Evolutionary conservation across 2,329 filamentous ascomycete species (phyloP), one percentile per base, ranked within the genome.

Genomic region (Beauveria medogensis): DNA sequence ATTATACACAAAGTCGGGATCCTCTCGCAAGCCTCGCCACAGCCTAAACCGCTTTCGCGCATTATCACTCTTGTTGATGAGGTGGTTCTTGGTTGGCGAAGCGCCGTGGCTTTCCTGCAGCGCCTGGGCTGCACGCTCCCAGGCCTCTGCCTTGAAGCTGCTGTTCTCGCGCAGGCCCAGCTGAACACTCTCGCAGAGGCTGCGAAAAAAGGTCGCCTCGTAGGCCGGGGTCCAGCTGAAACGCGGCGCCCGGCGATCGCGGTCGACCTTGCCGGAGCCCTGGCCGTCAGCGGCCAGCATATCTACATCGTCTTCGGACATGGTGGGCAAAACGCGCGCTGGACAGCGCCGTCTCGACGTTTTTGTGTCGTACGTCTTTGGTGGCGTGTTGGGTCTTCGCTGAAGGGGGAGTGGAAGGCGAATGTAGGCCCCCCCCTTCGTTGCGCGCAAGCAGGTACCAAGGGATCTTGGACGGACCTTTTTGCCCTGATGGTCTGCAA

Each of bases 41-140:
- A 85, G 73, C n/a, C 82, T 80, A 63, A 85, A 85, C 67, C 82
- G 81, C 70, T 85, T 85, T 55, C 82, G 78, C 62, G 82, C 82
- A 70, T 85, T 85, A 71, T 85, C 82, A 64, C 81, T 83, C 73
- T 85, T 85, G 74, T 85, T 85, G 70, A 85, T 83, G 41, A 85
- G 78, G 59, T 85, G 82, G 66, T 77, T 80, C 72, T 85, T 85
- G 63, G 82, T 78, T n/a, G 82, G 81, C 64, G 77, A 83, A 51
- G 82, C 81, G 67, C 75, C 75, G 66, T 85, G 82, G 59, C 77
- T 77, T 34, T 82, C 79, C 71, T 80, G 78, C 59, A 85, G 71
- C 37, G 80, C 81, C 52, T 76, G 73, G 60, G 79, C 77, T 51
- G 82, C 82, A 64, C 81, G 80, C 61, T 84, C 80, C 82, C 82